Evolutionary conservation across 1,139 yeast genomes (phyloP), one percentile per base, ranked within the genome.

Genomic region (Protomyces inouyei): DNA sequence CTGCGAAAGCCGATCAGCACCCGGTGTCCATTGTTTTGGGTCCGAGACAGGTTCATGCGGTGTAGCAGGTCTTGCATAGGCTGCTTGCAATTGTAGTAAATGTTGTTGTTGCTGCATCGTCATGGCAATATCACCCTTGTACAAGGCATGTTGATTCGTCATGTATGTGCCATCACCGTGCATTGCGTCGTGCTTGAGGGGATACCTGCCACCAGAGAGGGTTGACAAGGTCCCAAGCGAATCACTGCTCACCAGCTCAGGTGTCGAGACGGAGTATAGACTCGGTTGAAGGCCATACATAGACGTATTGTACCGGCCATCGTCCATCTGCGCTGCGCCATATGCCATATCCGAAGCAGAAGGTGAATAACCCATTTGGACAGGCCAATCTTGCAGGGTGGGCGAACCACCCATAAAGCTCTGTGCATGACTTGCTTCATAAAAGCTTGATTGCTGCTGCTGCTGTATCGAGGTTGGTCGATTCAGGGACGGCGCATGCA

Each of bases 1-100:
- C 25, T 43, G 25, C 25, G 48, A 43, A 6, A 43, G 23, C 48
- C 25, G 21, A 10, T 43, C 48, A 16, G 48, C 48, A 2, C 63
- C 63, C 21, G 63, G 63, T 37, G 63, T 59, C 63, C 63, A 59
- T 45, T 59, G 56, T 14, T 25, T 52, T 25, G 63, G 63, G 23
- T 59, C 63, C 12, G 48, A 43, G 9, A 43, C 14, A 1, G 23
- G 4, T 10, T n/a, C 48, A n/a, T 18, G 23, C 16, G 43, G 16
- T 12, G 43, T 37, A 2, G 16, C 14, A 3, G 43, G 43, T 21
- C 23, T 18, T 6, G 23, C 25, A 18, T n/a, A n/a, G 21, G 21
- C 12, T 9, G 16, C 23, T 21, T 43, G 48, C 25, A 43, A 6
- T 9, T 43, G 48, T 2, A 43, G 48, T 18, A 43, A 6, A 16